Evolutionary conservation across 345 rosid genomes (phyloP).

Genomic region (Dovyalis caffra): DNA sequence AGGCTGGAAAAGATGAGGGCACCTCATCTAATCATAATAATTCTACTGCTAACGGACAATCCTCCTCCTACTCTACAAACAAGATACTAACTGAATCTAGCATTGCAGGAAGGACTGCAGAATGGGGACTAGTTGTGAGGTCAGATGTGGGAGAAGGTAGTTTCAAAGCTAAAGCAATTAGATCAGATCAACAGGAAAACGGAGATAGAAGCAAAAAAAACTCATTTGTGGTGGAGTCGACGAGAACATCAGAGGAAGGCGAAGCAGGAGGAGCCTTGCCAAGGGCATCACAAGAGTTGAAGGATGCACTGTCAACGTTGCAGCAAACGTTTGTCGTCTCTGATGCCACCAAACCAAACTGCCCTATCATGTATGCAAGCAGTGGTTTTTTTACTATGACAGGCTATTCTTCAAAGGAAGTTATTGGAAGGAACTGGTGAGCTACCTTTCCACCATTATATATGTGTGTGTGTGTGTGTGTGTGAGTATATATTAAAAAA

Average conservation of each 20-base stretch:
- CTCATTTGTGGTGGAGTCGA: slow-evolving; percentile 36
- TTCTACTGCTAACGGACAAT: neutral
- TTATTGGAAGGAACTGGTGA: slow-evolving; percentile 91
- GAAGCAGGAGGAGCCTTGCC: slow-evolving; percentile 55
- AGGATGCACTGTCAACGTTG: slow-evolving; percentile 76
- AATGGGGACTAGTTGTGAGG: slow-evolving; percentile 77
- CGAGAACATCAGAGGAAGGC: slow-evolving; percentile 66
- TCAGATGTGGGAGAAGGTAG: slow-evolving; percentile 46
- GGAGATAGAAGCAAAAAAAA: slow-evolving; percentile 38
- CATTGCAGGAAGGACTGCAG: slow-evolving; percentile 70
- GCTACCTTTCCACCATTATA: slow-evolving; percentile 3
- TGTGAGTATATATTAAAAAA: too few species aligned
- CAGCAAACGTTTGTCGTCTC: slow-evolving; percentile 97
- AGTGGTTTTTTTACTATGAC: slow-evolving; percentile 94
- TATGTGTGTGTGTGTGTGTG: too few species aligned
- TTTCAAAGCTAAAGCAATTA: slow-evolving; percentile 36
- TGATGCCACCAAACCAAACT: slow-evolving; percentile 82
- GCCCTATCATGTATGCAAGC: slow-evolving; percentile 92
- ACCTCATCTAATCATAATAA: neutral
- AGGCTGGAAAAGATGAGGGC: neutral
- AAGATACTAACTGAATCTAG: slow-evolving; percentile 42
- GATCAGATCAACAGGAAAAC: slow-evolving; percentile 32
- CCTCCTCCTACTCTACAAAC: neutral
- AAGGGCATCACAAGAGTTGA: slow-evolving; percentile 82
- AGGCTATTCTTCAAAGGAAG: slow-evolving; percentile 79